Conservation (phyloP, 345 rosid species). For the Brassica napus region Da-Ae NC_063448.1:23203501-23204000, state of each 20-base stretch:
- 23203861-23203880: neutral
- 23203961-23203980: constrained; percentile 98
- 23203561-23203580: constrained; percentile 76
- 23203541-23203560: constrained; percentile 95
- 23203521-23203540: constrained; percentile 96
- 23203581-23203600: constrained; percentile 83
- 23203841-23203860: constrained; percentile 66
- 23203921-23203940: constrained; percentile 48
- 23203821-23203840: constrained; percentile 69
- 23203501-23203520: constrained; percentile 98
- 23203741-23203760: neutral
- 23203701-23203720: constrained; percentile 84
- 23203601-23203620: neutral
- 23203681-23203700: constrained; percentile 97
- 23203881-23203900: neutral
- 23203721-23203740: constrained; percentile 53
- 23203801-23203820: constrained; percentile 97
- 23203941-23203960: constrained; percentile 93
- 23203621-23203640: constrained; percentile 3
- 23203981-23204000: constrained; percentile 88
- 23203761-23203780: constrained; percentile 9
- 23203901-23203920: neutral
- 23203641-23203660: neutral
- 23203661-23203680: constrained; percentile 88
- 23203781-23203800: constrained; percentile 47